Evolutionary conservation across 78 protist genomes (phyloP).

Genomic region (Goniomonas avonlea): DNA sequence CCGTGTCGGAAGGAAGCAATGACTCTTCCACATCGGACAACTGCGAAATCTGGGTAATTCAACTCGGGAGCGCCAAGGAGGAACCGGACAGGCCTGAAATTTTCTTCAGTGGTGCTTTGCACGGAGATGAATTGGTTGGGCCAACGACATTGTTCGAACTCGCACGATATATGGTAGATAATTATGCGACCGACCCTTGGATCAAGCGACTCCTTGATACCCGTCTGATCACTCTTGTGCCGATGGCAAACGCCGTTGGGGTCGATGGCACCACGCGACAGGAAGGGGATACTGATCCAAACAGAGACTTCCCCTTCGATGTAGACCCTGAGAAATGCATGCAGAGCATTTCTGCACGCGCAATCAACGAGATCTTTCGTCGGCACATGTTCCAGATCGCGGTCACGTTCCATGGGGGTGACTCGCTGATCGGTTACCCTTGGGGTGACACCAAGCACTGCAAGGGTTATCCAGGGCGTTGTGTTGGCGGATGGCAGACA

Average conservation of each 20-base stretch:
- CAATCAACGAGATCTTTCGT: constrained; percentile 3
- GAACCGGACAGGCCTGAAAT: background rate
- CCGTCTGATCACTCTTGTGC: constrained; percentile 3
- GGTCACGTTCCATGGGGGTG: constrained; percentile 23
- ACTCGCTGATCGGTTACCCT: constrained; percentile 10
- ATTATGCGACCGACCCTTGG: background rate
- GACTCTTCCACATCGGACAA: too few species aligned
- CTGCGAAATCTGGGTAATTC: too few species aligned
- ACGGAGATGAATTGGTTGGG: constrained; percentile 16
- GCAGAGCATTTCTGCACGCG: background rate
- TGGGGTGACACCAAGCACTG: constrained; percentile 22
- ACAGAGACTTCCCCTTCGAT: background rate
- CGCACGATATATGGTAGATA: background rate
- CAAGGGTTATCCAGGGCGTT: background rate
- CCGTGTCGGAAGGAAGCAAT: too few species aligned
- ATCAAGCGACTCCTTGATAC: background rate
- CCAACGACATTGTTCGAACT: constrained; percentile 1
- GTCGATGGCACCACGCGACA: background rate
- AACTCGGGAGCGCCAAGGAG: background rate
- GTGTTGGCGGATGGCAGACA: too few species aligned
- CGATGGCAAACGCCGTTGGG: constrained; percentile 13
- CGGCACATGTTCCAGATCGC: background rate
- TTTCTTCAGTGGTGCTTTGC: background rate
- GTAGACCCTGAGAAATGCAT: background rate
- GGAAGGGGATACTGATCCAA: background rate